phyloP scores from a whole-genome alignment of 768 basidiomycete genomes.

The Mycena chlorophos region DNA sequence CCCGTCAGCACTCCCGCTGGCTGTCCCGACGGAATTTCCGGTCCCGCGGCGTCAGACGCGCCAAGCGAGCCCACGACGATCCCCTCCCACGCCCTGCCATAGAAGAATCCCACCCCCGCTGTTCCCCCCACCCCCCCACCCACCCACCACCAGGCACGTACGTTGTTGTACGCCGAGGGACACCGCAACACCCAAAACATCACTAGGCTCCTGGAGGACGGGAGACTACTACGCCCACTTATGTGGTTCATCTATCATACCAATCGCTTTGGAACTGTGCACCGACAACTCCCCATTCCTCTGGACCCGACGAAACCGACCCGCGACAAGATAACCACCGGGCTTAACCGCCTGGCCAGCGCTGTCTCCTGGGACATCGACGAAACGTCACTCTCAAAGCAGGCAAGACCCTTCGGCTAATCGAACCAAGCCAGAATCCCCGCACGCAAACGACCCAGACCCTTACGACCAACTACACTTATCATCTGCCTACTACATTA shows the following conservation, averaged over 20 bases:
- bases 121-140: too few relatives aligned
- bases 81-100: too few relatives aligned
- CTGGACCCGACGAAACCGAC: neutral
- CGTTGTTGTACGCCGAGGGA: neutral
- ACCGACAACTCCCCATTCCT: conserved; percentile 26
- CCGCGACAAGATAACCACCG: neutral
- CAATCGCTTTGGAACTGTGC: conserved; percentile 20
- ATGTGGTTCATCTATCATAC: neutral
- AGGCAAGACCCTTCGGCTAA: neutral
- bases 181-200: neutral
- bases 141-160: neutral
- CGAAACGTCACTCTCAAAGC: neutral
- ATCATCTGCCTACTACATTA: neutral
- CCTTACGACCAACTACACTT: neutral
- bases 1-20: too few relatives aligned
- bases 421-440: neutral
- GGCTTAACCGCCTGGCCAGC: neutral
- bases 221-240: neutral
- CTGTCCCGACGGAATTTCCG: too few relatives aligned
- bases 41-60: too few relatives aligned
- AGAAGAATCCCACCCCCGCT: too few relatives aligned
- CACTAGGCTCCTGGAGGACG: neutral
- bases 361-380: neutral
- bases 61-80: too few relatives aligned
- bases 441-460: neutral